Base-by-base conservation (phyloP, 1,139 yeast genomes). In the Suhomyces bokatorum region DNA sequence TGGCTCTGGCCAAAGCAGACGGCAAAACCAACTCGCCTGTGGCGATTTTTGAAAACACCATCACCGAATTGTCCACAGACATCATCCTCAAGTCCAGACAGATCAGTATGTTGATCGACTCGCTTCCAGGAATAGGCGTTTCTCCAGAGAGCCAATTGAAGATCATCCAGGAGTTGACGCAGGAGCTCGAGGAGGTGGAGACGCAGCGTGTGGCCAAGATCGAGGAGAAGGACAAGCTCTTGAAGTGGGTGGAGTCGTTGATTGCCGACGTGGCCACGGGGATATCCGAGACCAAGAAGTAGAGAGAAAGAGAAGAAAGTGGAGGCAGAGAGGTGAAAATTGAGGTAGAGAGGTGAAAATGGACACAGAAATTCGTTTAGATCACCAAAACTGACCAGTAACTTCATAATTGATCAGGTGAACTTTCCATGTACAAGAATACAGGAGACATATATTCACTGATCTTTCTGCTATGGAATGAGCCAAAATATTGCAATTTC, bases 81-180 rank as follows among this genome's bases (percentile, higher is more conserved):
- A 78, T 93, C 15, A 87, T 91, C 22, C 68, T 89, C 48, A 90
- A 91, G 58, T 81, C 96, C 4, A 77, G 95, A 53, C 99, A 93
- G 61, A 87, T 91, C 14, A 80, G 88, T 40, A 82, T 87, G 64
- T 77, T 93, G 33, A 90, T 93, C 28, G 96, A 88, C 59, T 82
- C 95, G 2, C 69, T 93, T 39, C 99, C 99, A 0, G 99, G 98
- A 3, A 87, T 90, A 3, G 97, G 95, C 12, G 90, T 87, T 0
- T 81, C 91, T 2, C 88, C 88, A 27, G 78, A 76, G 35, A 83
- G 80, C 43, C 99, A 93, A 64, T 62, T 90, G 60, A 68, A 69
- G 31, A 74, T 78, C 51, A 87, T 93, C 15, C 76, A 75, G 40
- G 71, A 71, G n/a, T 69, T 93, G 41, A 85, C 89, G 47, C 61